A percentile compares a stretch with the other conserved stretches of the same genome.
Conservation (phyloP, 2,329 filamentous ascomycete species). For the Alternaria angustiovoidea region DNA sequence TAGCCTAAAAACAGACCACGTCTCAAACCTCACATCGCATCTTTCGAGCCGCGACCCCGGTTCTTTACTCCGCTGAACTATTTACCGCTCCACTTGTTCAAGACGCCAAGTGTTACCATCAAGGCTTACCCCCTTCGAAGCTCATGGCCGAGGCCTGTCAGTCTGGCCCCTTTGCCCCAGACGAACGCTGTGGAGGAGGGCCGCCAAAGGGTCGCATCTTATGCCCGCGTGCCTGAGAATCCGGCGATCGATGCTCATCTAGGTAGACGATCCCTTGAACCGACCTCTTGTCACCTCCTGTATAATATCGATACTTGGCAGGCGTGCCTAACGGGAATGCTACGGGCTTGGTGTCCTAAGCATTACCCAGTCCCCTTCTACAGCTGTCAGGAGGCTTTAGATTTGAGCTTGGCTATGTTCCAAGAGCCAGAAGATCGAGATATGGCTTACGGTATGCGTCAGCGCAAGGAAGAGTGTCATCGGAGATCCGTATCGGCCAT, state of each 20-base stretch:
- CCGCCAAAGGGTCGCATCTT: constrained; percentile 24
- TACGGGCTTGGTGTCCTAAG: constrained; percentile 24
- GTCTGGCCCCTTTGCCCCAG: constrained; percentile 24
- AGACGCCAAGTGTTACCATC: constrained; percentile 40
- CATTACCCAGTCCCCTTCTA: constrained; percentile 15
- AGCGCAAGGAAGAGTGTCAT: not conserved
- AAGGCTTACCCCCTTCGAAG: constrained; percentile 42
- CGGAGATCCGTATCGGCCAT: not conserved
- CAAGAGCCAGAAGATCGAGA: not conserved
- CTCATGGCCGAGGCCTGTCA: constrained; percentile 32
- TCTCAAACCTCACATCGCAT: constrained; percentile 29
- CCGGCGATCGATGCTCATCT: constrained; percentile 23
- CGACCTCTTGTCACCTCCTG: constrained; percentile 10
- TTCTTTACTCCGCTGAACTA: constrained; percentile 27
- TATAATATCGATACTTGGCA: constrained; percentile 19
- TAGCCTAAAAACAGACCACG: constrained; percentile 25
- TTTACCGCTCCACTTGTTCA: constrained; percentile 30
- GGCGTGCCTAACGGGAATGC: constrained; percentile 12
- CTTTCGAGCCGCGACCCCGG: constrained; percentile 18
- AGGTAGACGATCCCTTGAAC: constrained; percentile 16
- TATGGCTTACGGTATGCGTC: not conserved
- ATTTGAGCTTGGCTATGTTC: constrained; percentile 14
- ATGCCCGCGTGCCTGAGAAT: constrained; percentile 23
- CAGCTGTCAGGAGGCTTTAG: constrained; percentile 17
- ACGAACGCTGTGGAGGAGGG: constrained; percentile 37